Evolutionary conservation across 768 basidiomycete genomes (phyloP).

Genomic region (Polyporus arcularius): DNA sequence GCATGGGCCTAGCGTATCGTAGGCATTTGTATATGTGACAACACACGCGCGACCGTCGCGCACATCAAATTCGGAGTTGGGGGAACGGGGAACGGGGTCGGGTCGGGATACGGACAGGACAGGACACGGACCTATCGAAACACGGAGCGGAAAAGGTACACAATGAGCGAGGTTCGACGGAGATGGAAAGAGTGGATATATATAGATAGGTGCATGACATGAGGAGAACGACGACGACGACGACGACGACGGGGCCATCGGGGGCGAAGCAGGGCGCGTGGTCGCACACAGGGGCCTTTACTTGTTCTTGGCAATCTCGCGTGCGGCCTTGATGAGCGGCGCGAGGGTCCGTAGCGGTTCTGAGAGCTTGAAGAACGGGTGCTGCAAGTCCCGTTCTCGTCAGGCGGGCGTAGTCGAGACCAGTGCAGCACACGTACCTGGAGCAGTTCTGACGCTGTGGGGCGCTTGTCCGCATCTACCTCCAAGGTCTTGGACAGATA

Average conservation of each 20-base stretch:
- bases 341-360: slow-evolving; percentile 86
- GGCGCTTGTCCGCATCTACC: slow-evolving; percentile 94
- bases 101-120: neutral
- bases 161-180: neutral
- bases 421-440: slow-evolving; percentile 47
- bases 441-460: slow-evolving; percentile 79
- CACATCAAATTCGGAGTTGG: neutral
- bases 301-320: slow-evolving; percentile 75
- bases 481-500: slow-evolving; percentile 88
- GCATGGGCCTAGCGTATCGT: slow-evolving; percentile 3
- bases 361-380: slow-evolving; percentile 85
- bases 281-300: neutral
- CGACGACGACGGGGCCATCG: neutral
- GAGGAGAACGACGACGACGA: slow-evolving; percentile 1
- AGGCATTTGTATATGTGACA: slow-evolving; percentile 5
- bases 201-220: slow-evolving; percentile 25
- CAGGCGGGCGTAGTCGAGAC: neutral
- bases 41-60: slow-evolving; percentile 8
- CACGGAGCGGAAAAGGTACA: slow-evolving; percentile 7
- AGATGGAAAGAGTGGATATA: slow-evolving; percentile 17
- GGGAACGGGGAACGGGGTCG: too few species aligned
- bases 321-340: slow-evolving; percentile 89
- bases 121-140: neutral
- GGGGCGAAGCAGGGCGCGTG: neutral
- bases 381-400: slow-evolving; percentile 41